Evolutionary conservation across 2,329 filamentous ascomycete genomes (phyloP).

Genomic region (Xylaria sp.): DNA sequence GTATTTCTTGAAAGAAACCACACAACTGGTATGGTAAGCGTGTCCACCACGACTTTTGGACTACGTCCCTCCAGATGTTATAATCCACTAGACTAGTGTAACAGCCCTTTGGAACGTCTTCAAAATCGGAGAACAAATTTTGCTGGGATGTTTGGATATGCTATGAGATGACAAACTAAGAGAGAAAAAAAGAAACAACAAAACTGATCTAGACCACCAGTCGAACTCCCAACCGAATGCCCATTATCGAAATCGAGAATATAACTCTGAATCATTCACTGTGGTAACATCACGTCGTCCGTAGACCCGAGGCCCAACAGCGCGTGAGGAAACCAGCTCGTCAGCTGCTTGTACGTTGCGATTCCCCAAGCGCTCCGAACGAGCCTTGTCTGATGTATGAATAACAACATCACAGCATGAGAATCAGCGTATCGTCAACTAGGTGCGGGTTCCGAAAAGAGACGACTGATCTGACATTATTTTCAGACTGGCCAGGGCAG

Average conservation of each 20-base stretch:
- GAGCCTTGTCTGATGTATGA: conserved; percentile 15
- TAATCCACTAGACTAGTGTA: conserved; percentile 28
- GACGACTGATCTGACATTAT: conserved; percentile 6
- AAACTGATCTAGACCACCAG: conserved; percentile 36
- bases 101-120: conserved; percentile 28
- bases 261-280: conserved; percentile 37
- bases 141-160: conserved; percentile 38
- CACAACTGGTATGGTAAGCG: conserved; percentile 10
- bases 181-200: conserved; percentile 28
- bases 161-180: conserved; percentile 40
- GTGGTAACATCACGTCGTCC: conserved; percentile 33
- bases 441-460: conserved; percentile 5
- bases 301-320: conserved; percentile 26
- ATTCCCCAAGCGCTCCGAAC: conserved; percentile 8
- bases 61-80: conserved; percentile 19
- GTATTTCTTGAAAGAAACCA: conserved; percentile 21
- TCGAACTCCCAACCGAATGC: conserved; percentile 38
- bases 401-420: conserved; percentile 8
- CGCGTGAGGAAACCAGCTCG: conserved; percentile 16
- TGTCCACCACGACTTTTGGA: conserved; percentile 19
- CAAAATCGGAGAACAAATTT: conserved; percentile 35
- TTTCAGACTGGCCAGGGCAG: conserved; percentile 16
- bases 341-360: conserved; percentile 20
- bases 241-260: conserved; percentile 35
- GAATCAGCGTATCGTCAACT: conserved; percentile 14